A percentile compares a stretch with the other conserved stretches of the same genome.
Conservation (phyloP, 345 rosid genomes). For the Pistacia integerrima region DNA sequence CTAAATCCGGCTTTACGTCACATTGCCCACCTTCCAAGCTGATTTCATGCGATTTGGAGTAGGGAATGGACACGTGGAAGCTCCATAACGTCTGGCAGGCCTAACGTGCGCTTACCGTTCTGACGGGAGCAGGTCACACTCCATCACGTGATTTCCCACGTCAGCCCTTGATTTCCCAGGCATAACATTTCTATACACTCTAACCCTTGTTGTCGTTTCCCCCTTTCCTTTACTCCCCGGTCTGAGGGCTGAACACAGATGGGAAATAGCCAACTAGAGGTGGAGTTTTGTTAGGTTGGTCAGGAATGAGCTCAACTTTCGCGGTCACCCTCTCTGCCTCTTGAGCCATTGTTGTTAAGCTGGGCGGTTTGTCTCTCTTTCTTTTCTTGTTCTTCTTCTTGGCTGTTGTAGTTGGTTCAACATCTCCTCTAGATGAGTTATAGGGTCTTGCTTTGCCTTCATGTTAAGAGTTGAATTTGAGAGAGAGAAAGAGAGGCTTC, state of each 20-base stretch:
- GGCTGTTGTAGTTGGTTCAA: neutral
- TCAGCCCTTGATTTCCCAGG: too few species aligned
- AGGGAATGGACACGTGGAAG: too few species aligned
- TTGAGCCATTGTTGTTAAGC: too few species aligned
- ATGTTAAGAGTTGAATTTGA: neutral
- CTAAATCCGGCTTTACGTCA: too few species aligned
- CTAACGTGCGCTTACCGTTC: too few species aligned
- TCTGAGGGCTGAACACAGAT: constrained; percentile 55
- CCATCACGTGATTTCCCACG: too few species aligned
- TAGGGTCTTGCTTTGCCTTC: neutral
- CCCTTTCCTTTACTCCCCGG: neutral
- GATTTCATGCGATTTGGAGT: too few species aligned
- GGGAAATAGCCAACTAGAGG: constrained; percentile 84
- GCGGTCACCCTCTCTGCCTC: constrained; percentile 5
- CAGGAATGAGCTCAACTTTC: constrained; percentile 39
- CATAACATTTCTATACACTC: constrained; percentile 39
- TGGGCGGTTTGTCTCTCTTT: neutral
- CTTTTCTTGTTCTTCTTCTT: constrained; percentile 21
- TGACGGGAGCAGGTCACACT: too few species aligned
- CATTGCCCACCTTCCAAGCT: too few species aligned
- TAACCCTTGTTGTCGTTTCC: constrained; percentile 29
- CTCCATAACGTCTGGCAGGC: too few species aligned
- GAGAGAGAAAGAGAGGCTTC: neutral
- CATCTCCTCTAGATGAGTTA: neutral
- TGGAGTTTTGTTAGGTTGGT: constrained; percentile 44